phyloP scores from a whole-genome alignment of 2,329 filamentous ascomycete genomes.

The Aureobasidium sp. region DNA sequence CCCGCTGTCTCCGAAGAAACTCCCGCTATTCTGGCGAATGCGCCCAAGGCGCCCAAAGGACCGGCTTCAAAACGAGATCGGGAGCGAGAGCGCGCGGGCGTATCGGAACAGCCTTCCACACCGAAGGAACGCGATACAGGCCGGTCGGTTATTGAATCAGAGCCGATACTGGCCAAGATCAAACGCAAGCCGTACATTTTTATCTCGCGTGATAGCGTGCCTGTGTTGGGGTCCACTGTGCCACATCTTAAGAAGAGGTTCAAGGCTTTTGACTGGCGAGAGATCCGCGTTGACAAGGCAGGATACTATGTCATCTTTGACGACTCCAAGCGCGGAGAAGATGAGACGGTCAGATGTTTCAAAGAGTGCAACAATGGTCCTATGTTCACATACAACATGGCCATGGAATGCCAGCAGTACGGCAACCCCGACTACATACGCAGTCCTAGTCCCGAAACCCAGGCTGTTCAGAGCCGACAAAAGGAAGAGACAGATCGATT shows the following conservation, averaged over 20 bases:
- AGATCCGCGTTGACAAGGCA: slow-evolving; percentile 72
- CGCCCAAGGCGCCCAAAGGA: slow-evolving; percentile 83
- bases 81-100: slow-evolving; percentile 25
- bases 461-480: slow-evolving; percentile 42
- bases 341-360: slow-evolving; percentile 75
- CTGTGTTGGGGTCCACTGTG: slow-evolving; percentile 75
- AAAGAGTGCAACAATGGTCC: slow-evolving; percentile 68
- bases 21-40: slow-evolving; percentile 66
- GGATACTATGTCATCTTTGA: slow-evolving; percentile 93
- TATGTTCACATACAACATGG: slow-evolving; percentile 88
- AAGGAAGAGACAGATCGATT: slow-evolving; percentile 59
- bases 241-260: slow-evolving; percentile 84
- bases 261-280: slow-evolving; percentile 71
- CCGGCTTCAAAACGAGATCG: slow-evolving; percentile 49
- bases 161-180: slow-evolving; percentile 59
- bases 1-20: slow-evolving; percentile 27
- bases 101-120: slow-evolving; percentile 29
- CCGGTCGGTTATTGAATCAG: slow-evolving; percentile 54
- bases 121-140: slow-evolving; percentile 35
- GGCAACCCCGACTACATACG: slow-evolving; percentile 56
- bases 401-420: slow-evolving; percentile 72
- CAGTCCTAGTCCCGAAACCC: slow-evolving; percentile 44
- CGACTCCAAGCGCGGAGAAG: slow-evolving; percentile 64
- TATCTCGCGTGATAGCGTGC: slow-evolving; percentile 77
- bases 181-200: slow-evolving; percentile 82